A percentile compares a stretch with the other conserved stretches of the same genome.
phyloP scores from a whole-genome alignment of 495 filamentous ascomycete species.

The Patellaria atrata region DNA sequence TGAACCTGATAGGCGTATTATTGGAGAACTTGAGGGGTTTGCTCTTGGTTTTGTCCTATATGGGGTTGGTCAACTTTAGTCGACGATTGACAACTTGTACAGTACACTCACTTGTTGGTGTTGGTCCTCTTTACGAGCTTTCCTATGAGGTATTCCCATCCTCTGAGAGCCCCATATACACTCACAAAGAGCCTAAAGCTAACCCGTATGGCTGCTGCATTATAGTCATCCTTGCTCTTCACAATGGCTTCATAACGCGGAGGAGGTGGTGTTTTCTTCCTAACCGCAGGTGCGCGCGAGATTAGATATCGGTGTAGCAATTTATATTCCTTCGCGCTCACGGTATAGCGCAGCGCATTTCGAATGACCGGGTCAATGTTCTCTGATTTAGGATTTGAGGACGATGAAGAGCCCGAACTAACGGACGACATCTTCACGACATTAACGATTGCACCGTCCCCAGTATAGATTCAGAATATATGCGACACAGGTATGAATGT shows the following conservation, averaged over 20 bases:
- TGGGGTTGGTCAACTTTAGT: background rate
- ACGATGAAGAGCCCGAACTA: conserved; percentile 6
- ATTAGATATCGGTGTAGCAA: conserved; percentile 63
- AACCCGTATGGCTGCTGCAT: conserved; percentile 62
- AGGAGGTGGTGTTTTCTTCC: conserved; percentile 46
- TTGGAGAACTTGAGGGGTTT: conserved; percentile 51
- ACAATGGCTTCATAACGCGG: conserved; percentile 37
- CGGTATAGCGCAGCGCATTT: conserved; percentile 67
- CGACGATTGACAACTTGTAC: background rate
- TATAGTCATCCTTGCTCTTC: conserved; percentile 50
- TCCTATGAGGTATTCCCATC: conserved; percentile 43
- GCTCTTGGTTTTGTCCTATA: conserved; percentile 25
- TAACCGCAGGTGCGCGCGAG: conserved; percentile 43
- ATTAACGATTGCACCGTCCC: too few relatives aligned
- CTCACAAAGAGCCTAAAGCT: conserved; percentile 62
- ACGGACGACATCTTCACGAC: conserved; percentile 9
- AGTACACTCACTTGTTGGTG: conserved; percentile 26
- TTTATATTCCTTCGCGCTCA: conserved; percentile 75
- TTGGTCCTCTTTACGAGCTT: conserved; percentile 25
- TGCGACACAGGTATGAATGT: too few relatives aligned
- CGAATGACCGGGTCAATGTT: conserved; percentile 47
- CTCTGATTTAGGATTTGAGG: conserved; percentile 10
- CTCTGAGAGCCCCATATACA: conserved; percentile 53
- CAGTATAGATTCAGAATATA: too few relatives aligned
- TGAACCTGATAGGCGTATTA: conserved; percentile 63